phyloP scores from a whole-genome alignment of 2,329 filamentous ascomycete genomes.

The Fusarium sp. region DNA sequence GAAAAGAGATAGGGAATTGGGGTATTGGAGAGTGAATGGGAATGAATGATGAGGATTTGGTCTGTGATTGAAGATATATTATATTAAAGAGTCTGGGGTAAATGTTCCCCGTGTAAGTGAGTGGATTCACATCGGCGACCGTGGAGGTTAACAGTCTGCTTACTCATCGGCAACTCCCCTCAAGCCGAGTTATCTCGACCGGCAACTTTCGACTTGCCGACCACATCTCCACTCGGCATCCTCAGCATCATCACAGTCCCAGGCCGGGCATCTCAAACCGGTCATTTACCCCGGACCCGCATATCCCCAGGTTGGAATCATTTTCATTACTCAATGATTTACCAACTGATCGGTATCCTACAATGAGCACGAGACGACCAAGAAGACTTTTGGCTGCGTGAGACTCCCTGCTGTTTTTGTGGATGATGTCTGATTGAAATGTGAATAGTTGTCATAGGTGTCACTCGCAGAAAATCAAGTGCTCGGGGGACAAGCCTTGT shows the following conservation, averaged over 20 bases:
- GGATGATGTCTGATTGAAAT: constrained; percentile 13
- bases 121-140: neutral
- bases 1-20: neutral
- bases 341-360: neutral
- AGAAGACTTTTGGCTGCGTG: constrained; percentile 44
- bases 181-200: constrained; percentile 8
- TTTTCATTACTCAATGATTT: constrained; percentile 25
- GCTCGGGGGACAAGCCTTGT: constrained; percentile 57
- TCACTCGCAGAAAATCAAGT: constrained; percentile 59
- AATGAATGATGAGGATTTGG: constrained; percentile 1
- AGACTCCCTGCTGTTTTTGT: neutral
- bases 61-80: constrained; percentile 31
- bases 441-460: constrained; percentile 53
- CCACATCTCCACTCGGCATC: constrained; percentile 20
- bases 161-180: constrained; percentile 25
- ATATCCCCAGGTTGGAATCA: constrained; percentile 8
- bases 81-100: constrained; percentile 19
- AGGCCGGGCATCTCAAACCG: neutral
- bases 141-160: neutral
- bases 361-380: constrained; percentile 39
- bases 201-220: constrained; percentile 25
- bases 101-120: constrained; percentile 6
- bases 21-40: neutral
- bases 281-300: constrained; percentile 37
- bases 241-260: neutral